A percentile compares a stretch with the other conserved stretches of the same genome.
Evolutionary conservation across 1,284 basidiomycete species (phyloP).

Genomic region (Pseudozyma sp.): DNA sequence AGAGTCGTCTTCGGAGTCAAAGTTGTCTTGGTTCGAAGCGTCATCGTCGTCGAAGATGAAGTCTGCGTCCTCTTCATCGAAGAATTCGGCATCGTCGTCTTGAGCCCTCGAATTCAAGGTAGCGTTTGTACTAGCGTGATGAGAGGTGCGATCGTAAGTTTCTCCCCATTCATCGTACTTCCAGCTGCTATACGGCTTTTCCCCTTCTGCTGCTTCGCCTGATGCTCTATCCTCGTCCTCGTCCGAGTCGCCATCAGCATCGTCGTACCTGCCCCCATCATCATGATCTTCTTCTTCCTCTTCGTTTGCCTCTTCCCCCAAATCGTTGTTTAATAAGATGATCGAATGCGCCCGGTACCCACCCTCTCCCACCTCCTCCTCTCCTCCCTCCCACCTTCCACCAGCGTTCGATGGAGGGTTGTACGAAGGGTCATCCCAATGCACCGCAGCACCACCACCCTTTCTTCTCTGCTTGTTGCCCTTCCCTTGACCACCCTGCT

Average conservation of each 20-base stretch:
- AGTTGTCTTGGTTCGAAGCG: too few relatives aligned
- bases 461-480: not conserved
- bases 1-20: too few relatives aligned
- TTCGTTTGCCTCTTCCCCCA: not conserved
- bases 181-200: constrained; percentile 10
- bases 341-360: not conserved
- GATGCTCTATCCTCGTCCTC: too few relatives aligned
- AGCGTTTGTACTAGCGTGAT: not conserved
- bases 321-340: not conserved
- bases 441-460: not conserved
- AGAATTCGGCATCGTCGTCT: not conserved
- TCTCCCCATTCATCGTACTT: constrained; percentile 37
- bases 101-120: too few relatives aligned
- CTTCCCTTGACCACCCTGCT: not conserved
- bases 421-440: constrained; percentile 34
- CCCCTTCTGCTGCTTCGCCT: not conserved
- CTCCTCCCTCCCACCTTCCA: not conserved
- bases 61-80: constrained; percentile 8
- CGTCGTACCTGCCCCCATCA: not conserved
- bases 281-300: not conserved
- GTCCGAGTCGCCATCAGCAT: not conserved
- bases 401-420: not conserved
- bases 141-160: constrained; percentile 9
- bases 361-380: not conserved
- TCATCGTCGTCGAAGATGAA: not conserved